Evolutionary conservation across 2,329 filamentous ascomycete species (phyloP).

Genomic region (Aspergillus jensenii): DNA sequence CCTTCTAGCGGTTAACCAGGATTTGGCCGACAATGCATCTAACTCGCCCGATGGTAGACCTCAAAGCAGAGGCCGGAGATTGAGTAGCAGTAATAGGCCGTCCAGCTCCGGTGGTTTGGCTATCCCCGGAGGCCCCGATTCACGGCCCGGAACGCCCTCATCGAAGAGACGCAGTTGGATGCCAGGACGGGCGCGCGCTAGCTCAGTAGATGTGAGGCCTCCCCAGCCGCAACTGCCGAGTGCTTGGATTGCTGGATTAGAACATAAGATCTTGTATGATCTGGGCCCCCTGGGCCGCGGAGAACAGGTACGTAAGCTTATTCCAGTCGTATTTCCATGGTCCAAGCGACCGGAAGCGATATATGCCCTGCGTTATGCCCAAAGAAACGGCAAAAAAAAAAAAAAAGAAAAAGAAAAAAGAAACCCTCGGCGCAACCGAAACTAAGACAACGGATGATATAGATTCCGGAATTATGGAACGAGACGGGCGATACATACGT

Average conservation of each 20-base stretch:
- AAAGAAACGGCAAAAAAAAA: background rate
- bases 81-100: conserved; percentile 32
- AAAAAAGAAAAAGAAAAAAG: background rate
- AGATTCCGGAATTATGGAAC: conserved; percentile 63
- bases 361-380: background rate
- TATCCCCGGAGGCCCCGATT: conserved; percentile 35
- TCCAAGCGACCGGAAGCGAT: background rate
- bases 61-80: conserved; percentile 38
- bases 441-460: conserved; percentile 12
- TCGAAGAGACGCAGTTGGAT: conserved; percentile 48
- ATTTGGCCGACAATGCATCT: conserved; percentile 33
- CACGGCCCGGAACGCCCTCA: conserved; percentile 34
- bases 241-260: conserved; percentile 61
- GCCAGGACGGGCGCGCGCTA: conserved; percentile 37
- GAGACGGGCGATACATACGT: conserved; percentile 62
- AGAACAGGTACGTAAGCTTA: conserved; percentile 47
- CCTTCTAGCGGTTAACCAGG: conserved; percentile 38
- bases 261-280: conserved; percentile 58
- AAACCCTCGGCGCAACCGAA: background rate
- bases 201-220: conserved; percentile 31
- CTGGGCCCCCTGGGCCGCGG: conserved; percentile 50
- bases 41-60: conserved; percentile 35
- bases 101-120: conserved; percentile 34
- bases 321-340: background rate
- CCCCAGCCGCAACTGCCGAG: conserved; percentile 33